These are phyloP conservation scores for Bimuria novae-zelandiae DNA, from an alignment of 2,329 filamentous ascomycete species.

Conservation along the genomic window DNA sequence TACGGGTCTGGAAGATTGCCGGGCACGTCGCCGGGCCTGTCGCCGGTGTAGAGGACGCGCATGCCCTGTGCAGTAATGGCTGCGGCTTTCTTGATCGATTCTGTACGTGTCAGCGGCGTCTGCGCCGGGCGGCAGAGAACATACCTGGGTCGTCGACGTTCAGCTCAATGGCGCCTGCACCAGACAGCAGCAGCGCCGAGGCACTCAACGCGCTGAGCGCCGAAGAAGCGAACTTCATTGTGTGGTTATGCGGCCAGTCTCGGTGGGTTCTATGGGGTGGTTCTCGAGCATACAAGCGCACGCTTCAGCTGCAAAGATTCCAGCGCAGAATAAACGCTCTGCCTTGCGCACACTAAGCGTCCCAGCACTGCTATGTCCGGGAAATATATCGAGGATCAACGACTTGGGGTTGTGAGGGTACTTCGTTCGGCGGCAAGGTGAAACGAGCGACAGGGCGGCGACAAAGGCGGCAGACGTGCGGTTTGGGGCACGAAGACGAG, in stretches of 20 bases:
- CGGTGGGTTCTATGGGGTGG: constrained; percentile 11
- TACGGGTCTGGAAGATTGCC: constrained; percentile 57
- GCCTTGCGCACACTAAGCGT: background rate
- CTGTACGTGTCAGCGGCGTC: constrained; percentile 46
- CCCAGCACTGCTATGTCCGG: background rate
- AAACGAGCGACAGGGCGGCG: constrained; percentile 7
- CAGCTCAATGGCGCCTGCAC: constrained; percentile 38
- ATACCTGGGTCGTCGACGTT: constrained; percentile 36
- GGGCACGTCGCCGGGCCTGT: constrained; percentile 62
- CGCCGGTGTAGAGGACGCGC: constrained; percentile 69
- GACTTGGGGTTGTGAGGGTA: background rate
- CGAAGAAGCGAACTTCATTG: constrained; percentile 42
- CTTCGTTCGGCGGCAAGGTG: constrained; percentile 2
- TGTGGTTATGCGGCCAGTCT: constrained; percentile 19
- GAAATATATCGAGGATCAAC: background rate
- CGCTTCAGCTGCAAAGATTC: constrained; percentile 13
- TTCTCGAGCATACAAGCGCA: constrained; percentile 31
- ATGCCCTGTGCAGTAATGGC: constrained; percentile 64
- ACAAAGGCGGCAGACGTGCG: background rate
- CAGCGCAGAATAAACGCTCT: no score
- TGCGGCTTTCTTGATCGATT: constrained; percentile 65
- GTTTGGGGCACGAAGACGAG: background rate
- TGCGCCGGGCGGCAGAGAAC: constrained; percentile 5
- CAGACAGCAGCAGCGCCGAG: constrained; percentile 37
- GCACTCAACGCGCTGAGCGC: constrained; percentile 37